Evolutionary conservation across 768 basidiomycete genomes (phyloP), one percentile per base, ranked within the genome.

Genomic region (Pleurotus giganteus): DNA sequence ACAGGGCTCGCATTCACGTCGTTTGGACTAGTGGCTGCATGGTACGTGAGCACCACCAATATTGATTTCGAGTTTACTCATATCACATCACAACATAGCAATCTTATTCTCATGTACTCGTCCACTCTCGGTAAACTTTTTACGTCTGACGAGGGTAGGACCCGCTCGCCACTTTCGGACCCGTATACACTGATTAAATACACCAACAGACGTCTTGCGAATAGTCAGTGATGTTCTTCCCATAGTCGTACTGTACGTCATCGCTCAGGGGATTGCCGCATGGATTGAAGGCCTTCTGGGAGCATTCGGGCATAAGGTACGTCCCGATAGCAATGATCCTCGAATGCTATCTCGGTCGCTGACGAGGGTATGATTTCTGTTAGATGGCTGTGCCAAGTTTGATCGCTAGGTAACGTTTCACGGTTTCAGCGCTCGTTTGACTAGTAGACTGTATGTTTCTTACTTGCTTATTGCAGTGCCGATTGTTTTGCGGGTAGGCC

Each of bases 241-340:
- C 17, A 26, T 44, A 9, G 32, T 57, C 27, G 26, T 34, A 8
- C 6, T 47, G 24, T 57, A 54, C 39, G 12, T 46, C 4, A 27
- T 41, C 23, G 21, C 53, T 13, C 51, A 53, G 8, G 53, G 52
- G 13, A 13, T 54, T 17, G 29, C 29, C 29, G 42, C 57, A 9
- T 57, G 52, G 52, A 43, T 54, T 31, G 53, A 57, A 17, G 31
- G 21, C 36, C 29, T 31, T 32, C 27, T 57, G 53, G 27, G 26
- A 8, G 42, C 44, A 8, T 36, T 54, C 6, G 57, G 53, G 23
- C 26, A 47, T 19, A 29, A 24, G 24, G 53, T 54, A 12, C 4
- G 51, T 29, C 12, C 7, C n/a, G n/a, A n/a, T n/a, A n/a, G 27
- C 27, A 12, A 24, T 27, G 21, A 8, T 45, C 26, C 12, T 45